These are phyloP conservation scores for Fraxinus pennsylvanica DNA, from an alignment of 257 asterid species.

Conservation along the genomic window DNA sequence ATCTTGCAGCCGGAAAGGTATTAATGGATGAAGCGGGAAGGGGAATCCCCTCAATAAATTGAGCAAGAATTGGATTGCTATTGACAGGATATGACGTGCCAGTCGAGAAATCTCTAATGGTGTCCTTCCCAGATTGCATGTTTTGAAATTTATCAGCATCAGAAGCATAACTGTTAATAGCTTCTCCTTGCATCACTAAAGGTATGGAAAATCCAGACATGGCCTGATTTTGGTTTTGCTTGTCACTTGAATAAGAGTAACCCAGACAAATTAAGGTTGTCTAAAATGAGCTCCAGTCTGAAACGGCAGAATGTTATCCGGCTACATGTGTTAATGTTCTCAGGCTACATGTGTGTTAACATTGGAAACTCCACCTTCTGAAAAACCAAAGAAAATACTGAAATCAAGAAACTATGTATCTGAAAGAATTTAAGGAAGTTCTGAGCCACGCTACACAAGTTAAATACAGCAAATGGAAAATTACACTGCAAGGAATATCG, in stretches of 20 bases:
- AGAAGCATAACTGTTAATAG: slow-evolving; percentile 30
- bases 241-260: slow-evolving; percentile 28
- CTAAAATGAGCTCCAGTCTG: slow-evolving; percentile 37
- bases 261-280: slow-evolving; percentile 27
- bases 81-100: slow-evolving; percentile 36
- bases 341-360: slow-evolving; percentile 19
- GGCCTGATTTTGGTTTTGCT: slow-evolving; percentile 31
- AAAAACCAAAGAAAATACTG: not conserved
- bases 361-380: slow-evolving; percentile 21
- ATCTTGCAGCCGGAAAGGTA: slow-evolving; percentile 34
- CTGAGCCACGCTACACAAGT: too few relatives aligned
- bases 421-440: too few relatives aligned
- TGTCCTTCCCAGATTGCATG: slow-evolving; percentile 28
- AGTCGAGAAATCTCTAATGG: slow-evolving; percentile 25
- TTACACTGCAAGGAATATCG: too few relatives aligned
- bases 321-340: slow-evolving; percentile 21
- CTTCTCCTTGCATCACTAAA: slow-evolving; percentile 36
- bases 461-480: too few relatives aligned
- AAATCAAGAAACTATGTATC: not conserved
- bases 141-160: slow-evolving; percentile 30
- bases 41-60: slow-evolving; percentile 35
- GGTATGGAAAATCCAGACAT: slow-evolving; percentile 43
- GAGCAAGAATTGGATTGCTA: slow-evolving; percentile 26
- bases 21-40: slow-evolving; percentile 32
- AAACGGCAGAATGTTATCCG: slow-evolving; percentile 29